phyloP scores from a whole-genome alignment of 495 filamentous ascomycete genomes.

The Tetracladium setigerum region DNA sequence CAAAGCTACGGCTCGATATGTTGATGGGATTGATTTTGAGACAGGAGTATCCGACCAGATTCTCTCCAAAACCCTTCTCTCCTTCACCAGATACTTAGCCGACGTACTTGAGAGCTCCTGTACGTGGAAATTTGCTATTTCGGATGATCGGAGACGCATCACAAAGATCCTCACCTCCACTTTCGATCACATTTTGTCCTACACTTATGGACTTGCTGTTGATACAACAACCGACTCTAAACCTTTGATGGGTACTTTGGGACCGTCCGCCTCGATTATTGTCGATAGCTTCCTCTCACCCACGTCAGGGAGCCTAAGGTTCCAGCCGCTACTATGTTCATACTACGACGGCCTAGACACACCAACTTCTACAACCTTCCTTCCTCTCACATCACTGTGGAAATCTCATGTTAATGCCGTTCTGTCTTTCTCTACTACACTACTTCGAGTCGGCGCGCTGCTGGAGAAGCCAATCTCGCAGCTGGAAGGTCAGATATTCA shows the following conservation, averaged over 20 bases:
- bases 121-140: slow-evolving; percentile 71
- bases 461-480: slow-evolving; percentile 50
- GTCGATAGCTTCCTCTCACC: slow-evolving; percentile 67
- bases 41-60: slow-evolving; percentile 70
- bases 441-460: slow-evolving; percentile 62
- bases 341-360: slow-evolving; percentile 60
- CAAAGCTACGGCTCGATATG: slow-evolving; percentile 43
- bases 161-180: slow-evolving; percentile 49
- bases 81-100: slow-evolving; percentile 62
- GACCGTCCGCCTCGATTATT: slow-evolving; percentile 63
- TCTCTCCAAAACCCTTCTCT: slow-evolving; percentile 62
- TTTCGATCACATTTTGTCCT: slow-evolving; percentile 64
- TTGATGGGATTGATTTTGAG: slow-evolving; percentile 46
- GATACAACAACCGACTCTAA: slow-evolving; percentile 29
- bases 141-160: slow-evolving; percentile 52
- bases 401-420: slow-evolving; percentile 55
- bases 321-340: slow-evolving; percentile 69
- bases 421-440: slow-evolving; percentile 55
- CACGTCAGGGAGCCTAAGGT: slow-evolving; percentile 58
- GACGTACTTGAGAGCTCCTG: slow-evolving; percentile 76
- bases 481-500: slow-evolving; percentile 74
- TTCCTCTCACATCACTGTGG: slow-evolving; percentile 48
- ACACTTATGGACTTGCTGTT: slow-evolving; percentile 59
- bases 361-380: slow-evolving; percentile 51
- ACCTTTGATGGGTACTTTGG: slow-evolving; percentile 58